Conservation (phyloP, 768 basidiomycete genomes). For the Agaricus sinodeliciosus region DNA sequence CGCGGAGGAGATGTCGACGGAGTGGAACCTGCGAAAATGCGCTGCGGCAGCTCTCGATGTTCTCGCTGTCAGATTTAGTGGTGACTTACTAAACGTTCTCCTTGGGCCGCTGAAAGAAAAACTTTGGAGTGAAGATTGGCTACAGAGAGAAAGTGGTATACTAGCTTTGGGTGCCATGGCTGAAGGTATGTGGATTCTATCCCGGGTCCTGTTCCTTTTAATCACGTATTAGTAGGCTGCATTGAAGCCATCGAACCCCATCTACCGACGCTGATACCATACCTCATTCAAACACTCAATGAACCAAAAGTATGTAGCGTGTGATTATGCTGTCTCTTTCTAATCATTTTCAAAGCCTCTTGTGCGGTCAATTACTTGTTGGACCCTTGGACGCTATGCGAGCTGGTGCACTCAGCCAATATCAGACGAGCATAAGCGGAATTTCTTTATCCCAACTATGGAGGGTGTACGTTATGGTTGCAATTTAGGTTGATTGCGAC, state of each 20-base stretch:
- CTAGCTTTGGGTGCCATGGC: constrained; percentile 97
- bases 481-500: not conserved
- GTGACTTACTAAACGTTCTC: constrained; percentile 84
- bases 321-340: constrained; percentile 8
- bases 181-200: constrained; percentile 58
- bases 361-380: constrained; percentile 96
- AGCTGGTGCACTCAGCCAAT: constrained; percentile 90
- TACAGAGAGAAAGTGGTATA: constrained; percentile 92
- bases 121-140: constrained; percentile 89
- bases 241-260: constrained; percentile 95
- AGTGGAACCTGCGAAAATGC: constrained; percentile 99
- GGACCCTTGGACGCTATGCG: constrained; percentile 98
- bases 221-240: constrained; percentile 56
- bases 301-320: constrained; percentile 75
- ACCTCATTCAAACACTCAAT: constrained; percentile 83
- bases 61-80: constrained; percentile 86
- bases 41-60: constrained; percentile 97
- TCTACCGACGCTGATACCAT: constrained; percentile 87
- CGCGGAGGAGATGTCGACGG: constrained; percentile 93
- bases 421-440: constrained; percentile 82
- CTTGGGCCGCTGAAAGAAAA: constrained; percentile 89
- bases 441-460: constrained; percentile 95
- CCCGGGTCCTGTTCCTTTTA: constrained; percentile 1
- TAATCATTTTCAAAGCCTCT: constrained; percentile 58
- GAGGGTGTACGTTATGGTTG: constrained; percentile 66